phyloP scores from a whole-genome alignment of 2,329 filamentous ascomycete species.

The Fusarium temperatum region DNA sequence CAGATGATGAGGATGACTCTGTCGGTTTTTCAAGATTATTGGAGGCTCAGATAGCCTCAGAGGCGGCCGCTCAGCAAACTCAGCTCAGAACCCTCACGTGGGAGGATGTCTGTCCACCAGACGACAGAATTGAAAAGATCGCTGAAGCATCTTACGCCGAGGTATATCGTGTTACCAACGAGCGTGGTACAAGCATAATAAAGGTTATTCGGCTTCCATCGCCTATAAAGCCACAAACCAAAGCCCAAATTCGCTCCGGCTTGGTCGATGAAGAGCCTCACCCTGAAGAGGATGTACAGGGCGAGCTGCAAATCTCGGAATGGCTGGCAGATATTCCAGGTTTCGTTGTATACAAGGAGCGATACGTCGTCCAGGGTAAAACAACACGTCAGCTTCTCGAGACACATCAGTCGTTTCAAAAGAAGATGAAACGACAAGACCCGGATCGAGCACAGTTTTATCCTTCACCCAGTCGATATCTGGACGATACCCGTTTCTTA shows the following conservation, averaged over 20 bases:
- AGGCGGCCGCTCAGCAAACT: constrained; percentile 37
- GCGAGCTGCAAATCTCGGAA: constrained; percentile 71
- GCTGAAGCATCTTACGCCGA: constrained; percentile 74
- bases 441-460: constrained; percentile 68
- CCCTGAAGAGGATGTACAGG: constrained; percentile 61
- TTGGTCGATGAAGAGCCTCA: constrained; percentile 69
- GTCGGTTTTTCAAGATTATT: background rate
- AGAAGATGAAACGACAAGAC: constrained; percentile 62
- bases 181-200: constrained; percentile 69
- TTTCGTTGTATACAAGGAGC: constrained; percentile 72
- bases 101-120: constrained; percentile 65
- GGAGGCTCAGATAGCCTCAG: constrained; percentile 19
- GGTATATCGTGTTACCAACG: constrained; percentile 70
- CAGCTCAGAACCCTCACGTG: constrained; percentile 60
- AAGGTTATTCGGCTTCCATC: constrained; percentile 70
- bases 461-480: constrained; percentile 67
- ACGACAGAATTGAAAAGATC: constrained; percentile 67
- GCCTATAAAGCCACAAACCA: constrained; percentile 66
- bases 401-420: constrained; percentile 68
- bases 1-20: constrained; percentile 2
- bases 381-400: constrained; percentile 63
- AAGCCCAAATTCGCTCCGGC: constrained; percentile 61
- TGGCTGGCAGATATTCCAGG: constrained; percentile 71
- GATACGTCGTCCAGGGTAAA: constrained; percentile 67
- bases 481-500: constrained; percentile 66